phyloP scores from a whole-genome alignment of 805 yeast species.

The Teunomyces pallodes region DNA sequence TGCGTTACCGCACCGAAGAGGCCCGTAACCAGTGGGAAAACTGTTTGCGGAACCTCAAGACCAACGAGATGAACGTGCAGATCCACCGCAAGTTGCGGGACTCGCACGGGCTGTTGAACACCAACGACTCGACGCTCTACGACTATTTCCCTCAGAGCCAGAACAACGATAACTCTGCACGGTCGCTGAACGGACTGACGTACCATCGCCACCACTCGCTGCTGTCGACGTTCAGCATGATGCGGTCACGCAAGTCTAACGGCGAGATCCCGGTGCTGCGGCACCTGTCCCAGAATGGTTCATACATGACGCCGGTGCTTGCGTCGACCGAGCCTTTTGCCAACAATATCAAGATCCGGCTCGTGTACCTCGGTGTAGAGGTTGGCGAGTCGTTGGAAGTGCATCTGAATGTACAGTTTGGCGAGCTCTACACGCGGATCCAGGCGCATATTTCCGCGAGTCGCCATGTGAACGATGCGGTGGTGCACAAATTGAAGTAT shows the following conservation, averaged over 20 bases:
- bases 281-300: not conserved
- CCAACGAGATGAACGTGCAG: constrained; percentile 39
- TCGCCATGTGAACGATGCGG: constrained; percentile 54
- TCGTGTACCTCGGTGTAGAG: constrained; percentile 33
- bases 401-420: constrained; percentile 26
- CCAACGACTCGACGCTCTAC: constrained; percentile 22
- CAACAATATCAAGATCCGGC: constrained; percentile 18
- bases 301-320: constrained; percentile 4
- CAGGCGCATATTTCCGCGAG: constrained; percentile 47
- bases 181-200: constrained; percentile 29
- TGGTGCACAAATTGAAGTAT: constrained; percentile 61
- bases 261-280: constrained; percentile 7
- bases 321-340: constrained; percentile 6
- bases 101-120: constrained; percentile 26
- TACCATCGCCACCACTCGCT: constrained; percentile 42
- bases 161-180: constrained; percentile 3
- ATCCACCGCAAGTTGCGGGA: constrained; percentile 36
- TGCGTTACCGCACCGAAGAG: constrained; percentile 83
- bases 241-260: constrained; percentile 31
- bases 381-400: constrained; percentile 28
- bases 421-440: constrained; percentile 65
- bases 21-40: constrained; percentile 77
- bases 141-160: constrained; percentile 13
- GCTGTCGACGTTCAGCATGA: constrained; percentile 43
- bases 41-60: constrained; percentile 52